Percentiles rank a stretch among this genome's conserved stretches.
Evolutionary conservation across 345 rosid genomes (phyloP).

Genomic region (Capsella bursapastoris): DNA sequence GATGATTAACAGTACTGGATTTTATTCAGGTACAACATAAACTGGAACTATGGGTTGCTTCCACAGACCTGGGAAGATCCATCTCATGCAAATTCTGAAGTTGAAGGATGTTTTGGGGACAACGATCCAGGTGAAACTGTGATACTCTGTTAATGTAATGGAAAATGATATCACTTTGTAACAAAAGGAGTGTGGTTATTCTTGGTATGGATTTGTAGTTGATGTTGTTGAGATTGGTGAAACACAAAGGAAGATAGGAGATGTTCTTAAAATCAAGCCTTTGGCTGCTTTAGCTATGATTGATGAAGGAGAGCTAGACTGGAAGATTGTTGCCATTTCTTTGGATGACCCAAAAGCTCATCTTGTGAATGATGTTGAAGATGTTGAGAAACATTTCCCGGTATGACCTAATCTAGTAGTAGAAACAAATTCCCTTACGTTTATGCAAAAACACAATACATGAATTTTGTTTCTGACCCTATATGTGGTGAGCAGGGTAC

Average conservation of each 20-base stretch:
- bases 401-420: conserved; percentile 43
- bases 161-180: too few relatives aligned
- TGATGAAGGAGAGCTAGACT: conserved; percentile 99
- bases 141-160: too few relatives aligned
- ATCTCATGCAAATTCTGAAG: too few relatives aligned
- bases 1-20: too few relatives aligned
- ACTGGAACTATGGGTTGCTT: too few relatives aligned
- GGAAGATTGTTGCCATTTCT: conserved; percentile 91
- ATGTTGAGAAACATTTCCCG: conserved; percentile 92
- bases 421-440: conserved; percentile 30
- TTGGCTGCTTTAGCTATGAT: conserved; percentile 93
- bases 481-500: conserved; percentile 66
- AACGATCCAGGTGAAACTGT: too few relatives aligned
- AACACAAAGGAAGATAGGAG: conserved; percentile 64
- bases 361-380: conserved; percentile 85
- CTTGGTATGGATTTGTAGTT: too few relatives aligned
- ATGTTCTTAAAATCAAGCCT: conserved; percentile 82
- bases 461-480: background rate
- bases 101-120: too few relatives aligned
- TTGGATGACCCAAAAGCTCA: conserved; percentile 72
- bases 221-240: too few relatives aligned
- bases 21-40: too few relatives aligned
- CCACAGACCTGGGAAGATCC: too few relatives aligned
- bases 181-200: too few relatives aligned
- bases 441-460: background rate